Evolutionary conservation across 306 rosid genomes (phyloP).

Genomic region (Dalbergia oliveri): DNA sequence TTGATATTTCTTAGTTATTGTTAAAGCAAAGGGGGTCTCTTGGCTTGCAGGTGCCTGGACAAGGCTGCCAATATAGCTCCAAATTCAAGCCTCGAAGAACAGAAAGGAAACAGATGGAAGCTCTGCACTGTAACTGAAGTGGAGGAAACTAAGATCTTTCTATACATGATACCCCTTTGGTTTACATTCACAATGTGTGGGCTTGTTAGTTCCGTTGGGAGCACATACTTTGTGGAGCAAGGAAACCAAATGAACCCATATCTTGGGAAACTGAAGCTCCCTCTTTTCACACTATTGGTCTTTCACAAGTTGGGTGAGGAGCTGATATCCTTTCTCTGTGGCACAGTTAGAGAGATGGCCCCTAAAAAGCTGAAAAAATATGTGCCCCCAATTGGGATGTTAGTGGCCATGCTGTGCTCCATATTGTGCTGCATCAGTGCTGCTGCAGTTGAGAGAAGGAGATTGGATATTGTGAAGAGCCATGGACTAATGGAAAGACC

Average conservation of each 20-base stretch:
- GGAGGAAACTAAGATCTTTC: constrained; percentile 41
- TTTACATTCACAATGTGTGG: constrained; percentile 38
- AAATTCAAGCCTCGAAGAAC: constrained; percentile 3
- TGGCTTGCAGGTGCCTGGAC: constrained; percentile 45
- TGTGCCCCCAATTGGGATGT: not conserved
- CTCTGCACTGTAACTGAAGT: constrained; percentile 50
- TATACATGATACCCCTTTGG: constrained; percentile 39
- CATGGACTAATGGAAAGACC: constrained; percentile 40
- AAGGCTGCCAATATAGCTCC: constrained; percentile 45
- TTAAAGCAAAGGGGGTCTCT: too few species aligned
- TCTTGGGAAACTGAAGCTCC: constrained; percentile 43
- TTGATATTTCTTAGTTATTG: too few species aligned
- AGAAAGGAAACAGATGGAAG: constrained; percentile 37
- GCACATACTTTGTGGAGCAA: constrained; percentile 52
- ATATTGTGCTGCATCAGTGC: constrained; percentile 49
- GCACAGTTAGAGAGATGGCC: not conserved
- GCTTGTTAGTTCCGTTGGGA: constrained; percentile 49
- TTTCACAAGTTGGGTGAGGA: constrained; percentile 32
- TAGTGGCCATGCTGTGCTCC: constrained; percentile 40
- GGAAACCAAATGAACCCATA: constrained; percentile 44
- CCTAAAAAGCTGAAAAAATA: not conserved
- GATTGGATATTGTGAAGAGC: constrained; percentile 40
- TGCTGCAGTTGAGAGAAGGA: constrained; percentile 47
- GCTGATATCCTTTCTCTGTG: not conserved
- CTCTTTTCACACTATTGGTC: constrained; percentile 18